Evolutionary conservation across 2,329 filamentous ascomycete genomes (phyloP), one percentile per base, ranked within the genome.

Genomic region (Ramularia collo-cygni): DNA sequence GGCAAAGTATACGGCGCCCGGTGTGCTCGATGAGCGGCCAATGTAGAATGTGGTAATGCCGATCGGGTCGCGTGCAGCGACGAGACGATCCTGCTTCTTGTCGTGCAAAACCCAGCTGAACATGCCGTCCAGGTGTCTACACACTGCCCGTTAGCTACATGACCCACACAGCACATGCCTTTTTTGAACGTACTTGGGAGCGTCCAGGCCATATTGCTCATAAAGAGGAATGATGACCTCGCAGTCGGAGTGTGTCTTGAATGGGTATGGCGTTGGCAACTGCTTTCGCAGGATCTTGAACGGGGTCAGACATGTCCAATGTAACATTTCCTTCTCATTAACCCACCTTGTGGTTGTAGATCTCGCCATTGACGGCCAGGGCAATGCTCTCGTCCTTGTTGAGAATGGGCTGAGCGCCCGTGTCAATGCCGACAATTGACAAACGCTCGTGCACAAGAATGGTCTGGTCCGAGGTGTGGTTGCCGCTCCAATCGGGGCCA

Each of bases 81-180:
- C 80, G 48, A 88, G 85, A 53, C 92, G 83, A 72, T 98, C 85
- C 65, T 88, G 80, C 54, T 79, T 82, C 77, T 94, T 95, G 72
- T 98, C 92, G 69, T 95, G 95, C 38, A 98, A 77, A 41, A 98
- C 89, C 71, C 93, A 98, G 12, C 90, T 95, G 77, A 98, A 98
- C 92, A 98, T 98, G 71, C 92, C 92, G 64, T 98, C 92, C 54
- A 98, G 80, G 21, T 24, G 21, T 24, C 21, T 24, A 24, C 10
- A 24, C 6, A 24, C 6, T 6, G 10, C 10, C 21, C 21, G 6
- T 24, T 24, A 24, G 21, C 10, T 6, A n/a, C n/a, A n/a, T n/a
- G n/a, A n/a, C n/a, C n/a, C n/a, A n/a, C n/a, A n/a, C n/a, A n/a
- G n/a, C n/a, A n/a, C n/a, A n/a, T n/a, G 21, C 6, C 21, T 24